Base-by-base conservation (phyloP, 2,329 filamentous ascomycete species). In the Zymoseptoria crescenta region DNA sequence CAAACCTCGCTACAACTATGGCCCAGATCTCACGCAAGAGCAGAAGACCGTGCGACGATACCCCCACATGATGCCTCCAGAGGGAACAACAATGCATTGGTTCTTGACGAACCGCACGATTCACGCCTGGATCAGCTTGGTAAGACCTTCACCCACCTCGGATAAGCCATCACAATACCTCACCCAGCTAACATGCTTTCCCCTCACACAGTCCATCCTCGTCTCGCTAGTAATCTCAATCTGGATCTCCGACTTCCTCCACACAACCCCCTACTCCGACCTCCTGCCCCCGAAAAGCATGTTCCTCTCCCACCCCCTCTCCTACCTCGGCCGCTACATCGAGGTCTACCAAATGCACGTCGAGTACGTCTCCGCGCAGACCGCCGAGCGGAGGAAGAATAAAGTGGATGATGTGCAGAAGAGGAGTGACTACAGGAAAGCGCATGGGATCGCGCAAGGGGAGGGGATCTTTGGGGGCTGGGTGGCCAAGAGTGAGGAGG, bases 341-440 rank as follows among this genome's bases (percentile, higher is more conserved):
- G 81, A 89, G 59, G 89, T 96, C 58, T 83, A 93, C 70, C 80
- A 83, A 61, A 81, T 96, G 77, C 88, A 95, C 71, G 83, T 88
- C 65, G 82, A 85, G 67, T 87, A 92, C 73, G 83, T 83, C 64
- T 87, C 85, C 29, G 79, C 82, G 64, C 77, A 85, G 70, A 87
- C 88, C 28, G 80, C 82, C 56, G 89, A 92, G 74, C 85, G 85
- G 76, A 83, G 92, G 57, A 83, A 84, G 69, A 82, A 82, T 70
- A 86, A 85, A 65, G 81, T 91, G 58, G 91, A 96, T 66, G 94
- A 99, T 76, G 87, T 94, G 28, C 83, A 87, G 73, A 96, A 96
- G 83, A 83, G 93, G 68, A 83, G 83, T 62, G 86, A 89, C 74
- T 99, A 91, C 76, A 85, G 92, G 69, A 87, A 90, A 75, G 90